Evolutionary conservation across 2,329 filamentous ascomycete species (phyloP), one percentile per base, ranked within the genome.

Genomic region (Dactylellina sp.): DNA sequence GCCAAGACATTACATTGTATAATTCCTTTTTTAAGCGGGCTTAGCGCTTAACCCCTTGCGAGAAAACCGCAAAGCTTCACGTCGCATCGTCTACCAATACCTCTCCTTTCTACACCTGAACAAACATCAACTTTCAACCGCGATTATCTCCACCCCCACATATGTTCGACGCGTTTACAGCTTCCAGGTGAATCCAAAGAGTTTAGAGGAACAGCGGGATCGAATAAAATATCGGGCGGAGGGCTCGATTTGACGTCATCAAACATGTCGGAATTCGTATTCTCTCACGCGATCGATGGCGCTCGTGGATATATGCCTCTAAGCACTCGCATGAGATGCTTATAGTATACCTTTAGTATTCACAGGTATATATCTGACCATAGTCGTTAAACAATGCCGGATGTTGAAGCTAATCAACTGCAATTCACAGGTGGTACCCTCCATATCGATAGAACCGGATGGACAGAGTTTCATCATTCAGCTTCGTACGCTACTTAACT

Each of bases 21-120:
- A 14, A 32, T 72, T 72, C 55, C 68, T 72, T 72, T 65, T 72
- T 71, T 64, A 46, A 52, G 68, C 47, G n/a, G 59, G 35, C 37
- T 52, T 65, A 55, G 60, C 68, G 68, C 68, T 65, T 72, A 72
- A 64, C 68, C 68, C 68, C 68, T 72, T 72, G 60, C 42, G 53
- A 72, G 28, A 64, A n/a, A 64, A 72, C 68, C 60, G 53, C 60
- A 72, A 63, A 53, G 68, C 68, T 72, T 72, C 68, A 72, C 68
- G 68, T 72, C 68, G 46, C 60, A 72, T 72, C 68, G 61, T 72
- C 68, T 72, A 72, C 68, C 60, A 60, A 72, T 60, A 72, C 62
- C 52, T 50, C 60, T 65, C 55, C 68, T 59, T 52, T 35, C 18
- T 22, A 49, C n/a, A 22, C 20, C 68, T 50, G 16, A 18, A 5